Conservation (phyloP, 179 eudicot species). For the Sideroxylon spinosum region DNA sequence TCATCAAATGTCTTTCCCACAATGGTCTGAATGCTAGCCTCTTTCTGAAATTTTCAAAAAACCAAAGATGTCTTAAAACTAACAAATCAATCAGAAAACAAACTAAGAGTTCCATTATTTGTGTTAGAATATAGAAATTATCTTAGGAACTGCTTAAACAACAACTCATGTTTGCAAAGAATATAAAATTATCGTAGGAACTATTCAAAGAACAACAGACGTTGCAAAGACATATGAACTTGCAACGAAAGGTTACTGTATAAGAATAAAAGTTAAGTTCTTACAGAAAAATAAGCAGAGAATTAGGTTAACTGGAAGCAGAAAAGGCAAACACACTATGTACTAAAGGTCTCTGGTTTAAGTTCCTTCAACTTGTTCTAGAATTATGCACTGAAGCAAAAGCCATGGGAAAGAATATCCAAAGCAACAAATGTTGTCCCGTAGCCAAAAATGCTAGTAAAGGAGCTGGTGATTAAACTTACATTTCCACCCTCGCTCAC, state of each 20-base stretch:
- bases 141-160: not conserved
- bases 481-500: not conserved
- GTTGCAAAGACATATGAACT: not conserved
- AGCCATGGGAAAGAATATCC: not conserved
- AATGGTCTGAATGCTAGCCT: slow-evolving; percentile 47
- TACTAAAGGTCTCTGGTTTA: not conserved
- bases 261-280: not conserved
- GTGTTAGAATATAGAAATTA: not conserved
- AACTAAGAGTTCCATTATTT: not conserved
- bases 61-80: slow-evolving; percentile 7
- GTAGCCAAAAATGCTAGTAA: not conserved
- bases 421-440: not conserved
- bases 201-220: not conserved
- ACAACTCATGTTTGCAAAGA: not conserved
- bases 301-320: not conserved
- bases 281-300: not conserved
- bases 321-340: not conserved
- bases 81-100: slow-evolving; percentile 13
- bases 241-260: not conserved
- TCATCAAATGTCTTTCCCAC: slow-evolving; percentile 91
- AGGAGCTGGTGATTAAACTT: not conserved
- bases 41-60: slow-evolving; percentile 48
- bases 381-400: not conserved
- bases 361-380: not conserved
- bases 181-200: not conserved